Base-by-base conservation (phyloP, 129 eudicot genomes). In the Apium graveolens region DNA sequence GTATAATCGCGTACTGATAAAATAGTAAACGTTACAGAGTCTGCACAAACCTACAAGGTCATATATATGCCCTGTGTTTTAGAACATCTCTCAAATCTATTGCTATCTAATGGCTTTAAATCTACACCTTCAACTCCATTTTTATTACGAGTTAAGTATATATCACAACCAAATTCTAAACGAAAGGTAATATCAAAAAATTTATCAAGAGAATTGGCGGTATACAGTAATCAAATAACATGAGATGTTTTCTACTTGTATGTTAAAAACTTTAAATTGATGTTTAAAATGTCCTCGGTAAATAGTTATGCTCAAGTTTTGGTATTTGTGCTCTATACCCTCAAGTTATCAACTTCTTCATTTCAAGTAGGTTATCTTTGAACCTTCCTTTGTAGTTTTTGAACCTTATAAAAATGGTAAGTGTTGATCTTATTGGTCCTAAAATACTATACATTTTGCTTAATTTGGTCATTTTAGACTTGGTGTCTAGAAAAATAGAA, bases 341-440 rank as follows among this genome's bases (percentile, higher is more conserved):
- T 49, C 18, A n/a, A 7, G 66, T 57, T 20, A 5, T 57, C 66
- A 24, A 60, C 68, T 60, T 60, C 68, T n/a, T 31, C 68, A 0
- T 60, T 32, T 60, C 32, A 60, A 60, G 14, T 60, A n/a, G 27
- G 31, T n/a, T 11, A 5, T 57, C 11, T 60, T 11, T 60, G 9
- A 60, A 60, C 68, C 68, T 77, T 84, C 7, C 38, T 53, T 44
- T 84, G 81, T 76, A 89, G 93, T 91, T 81, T 94, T 94, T 74
- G 97, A 83, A 78, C 97, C 98, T 44, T 94, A 85, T 86, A 91
- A 86, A 86, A 97, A 91, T 84, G 90, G 75, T 34, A n/a, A 91
- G 86, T 77, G 96, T 94, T 11, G 97, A 94, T 74, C 96, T 94
- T 16, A 86, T 86, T 65, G 88, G 79, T 27, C 98, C 98, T 21